Percentiles rank a stretch among this genome's conserved stretches.
These are phyloP conservation scores for Santalum album DNA, from an alignment of 164 flowering plant genomes.

Conservation along the genomic window DNA sequence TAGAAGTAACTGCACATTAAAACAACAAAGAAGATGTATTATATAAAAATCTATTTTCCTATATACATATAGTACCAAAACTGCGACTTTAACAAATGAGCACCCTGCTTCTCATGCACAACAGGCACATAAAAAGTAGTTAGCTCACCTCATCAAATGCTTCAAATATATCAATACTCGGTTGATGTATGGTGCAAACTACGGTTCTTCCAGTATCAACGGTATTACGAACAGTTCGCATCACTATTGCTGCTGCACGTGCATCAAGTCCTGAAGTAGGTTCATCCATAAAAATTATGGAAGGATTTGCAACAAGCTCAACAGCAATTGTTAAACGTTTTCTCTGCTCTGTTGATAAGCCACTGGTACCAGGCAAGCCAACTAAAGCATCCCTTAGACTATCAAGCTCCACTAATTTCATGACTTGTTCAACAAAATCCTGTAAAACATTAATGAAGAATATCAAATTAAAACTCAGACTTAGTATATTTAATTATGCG, in stretches of 20 bases:
- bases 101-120: no score
- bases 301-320: conserved; percentile 95
- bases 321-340: conserved; percentile 94
- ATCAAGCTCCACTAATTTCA: conserved; percentile 78
- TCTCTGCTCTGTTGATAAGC: conserved; percentile 91
- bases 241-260: conserved; percentile 93
- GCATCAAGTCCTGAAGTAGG: conserved; percentile 99
- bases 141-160: conserved; percentile 90
- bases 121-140: no score
- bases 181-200: conserved; percentile 97
- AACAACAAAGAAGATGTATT: background rate
- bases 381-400: conserved; percentile 71
- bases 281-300: conserved; percentile 96
- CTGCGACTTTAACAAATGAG: no score
- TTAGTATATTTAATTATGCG: background rate
- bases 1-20: conserved; percentile 59
- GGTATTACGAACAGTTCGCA: conserved; percentile 92
- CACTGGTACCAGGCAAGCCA: conserved; percentile 74
- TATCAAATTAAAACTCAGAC: background rate
- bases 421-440: conserved; percentile 92
- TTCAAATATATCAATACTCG: conserved; percentile 92
- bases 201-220: conserved; percentile 96
- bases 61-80: no score
- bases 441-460: conserved; percentile 19
- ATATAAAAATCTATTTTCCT: no score